phyloP scores from a whole-genome alignment of 345 rosid genomes.

The Moricandia arvensis region DNA sequence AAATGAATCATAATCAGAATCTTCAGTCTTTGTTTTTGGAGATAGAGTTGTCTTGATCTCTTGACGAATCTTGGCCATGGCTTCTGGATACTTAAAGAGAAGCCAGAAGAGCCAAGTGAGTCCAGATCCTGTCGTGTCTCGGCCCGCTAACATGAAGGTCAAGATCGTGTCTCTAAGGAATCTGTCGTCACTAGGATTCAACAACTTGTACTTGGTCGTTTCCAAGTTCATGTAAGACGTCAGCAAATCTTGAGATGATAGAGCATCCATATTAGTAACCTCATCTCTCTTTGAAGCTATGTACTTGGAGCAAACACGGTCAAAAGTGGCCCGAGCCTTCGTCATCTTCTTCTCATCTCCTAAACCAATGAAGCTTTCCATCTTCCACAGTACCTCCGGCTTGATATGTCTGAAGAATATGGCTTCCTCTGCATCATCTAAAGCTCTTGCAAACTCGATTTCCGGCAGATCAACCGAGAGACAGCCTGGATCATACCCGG shows the following conservation, averaged over 20 bases:
- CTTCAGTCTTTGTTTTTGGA: background rate
- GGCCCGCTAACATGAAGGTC: conserved; percentile 56
- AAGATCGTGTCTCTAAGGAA: conserved; percentile 55
- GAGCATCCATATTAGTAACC: background rate
- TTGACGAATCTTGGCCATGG: conserved; percentile 40
- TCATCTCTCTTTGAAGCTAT: conserved; percentile 40
- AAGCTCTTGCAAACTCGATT: conserved; percentile 33
- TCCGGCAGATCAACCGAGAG: conserved; percentile 41
- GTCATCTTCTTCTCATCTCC: conserved; percentile 47
- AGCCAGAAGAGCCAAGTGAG: conserved; percentile 60
- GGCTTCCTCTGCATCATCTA: conserved; percentile 43
- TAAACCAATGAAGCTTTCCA: conserved; percentile 35
- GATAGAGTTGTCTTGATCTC: conserved; percentile 38
- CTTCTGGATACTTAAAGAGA: conserved; percentile 35
- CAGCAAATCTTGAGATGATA: conserved; percentile 41
- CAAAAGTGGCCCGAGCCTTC: conserved; percentile 21
- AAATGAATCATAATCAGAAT: background rate
- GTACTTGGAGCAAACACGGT: conserved; percentile 25
- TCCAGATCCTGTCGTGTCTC: conserved; percentile 45
- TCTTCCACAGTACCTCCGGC: conserved; percentile 41
- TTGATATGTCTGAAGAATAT: conserved; percentile 26
- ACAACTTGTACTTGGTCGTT: conserved; percentile 18
- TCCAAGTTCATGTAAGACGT: conserved; percentile 41
- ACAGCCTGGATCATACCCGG: conserved; percentile 51
- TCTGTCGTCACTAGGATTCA: conserved; percentile 35